These are phyloP conservation scores for Rhizomucor pusillus DNA, from an alignment of 371 early-diverging fungal genomes.

Conservation along the genomic window DNA sequence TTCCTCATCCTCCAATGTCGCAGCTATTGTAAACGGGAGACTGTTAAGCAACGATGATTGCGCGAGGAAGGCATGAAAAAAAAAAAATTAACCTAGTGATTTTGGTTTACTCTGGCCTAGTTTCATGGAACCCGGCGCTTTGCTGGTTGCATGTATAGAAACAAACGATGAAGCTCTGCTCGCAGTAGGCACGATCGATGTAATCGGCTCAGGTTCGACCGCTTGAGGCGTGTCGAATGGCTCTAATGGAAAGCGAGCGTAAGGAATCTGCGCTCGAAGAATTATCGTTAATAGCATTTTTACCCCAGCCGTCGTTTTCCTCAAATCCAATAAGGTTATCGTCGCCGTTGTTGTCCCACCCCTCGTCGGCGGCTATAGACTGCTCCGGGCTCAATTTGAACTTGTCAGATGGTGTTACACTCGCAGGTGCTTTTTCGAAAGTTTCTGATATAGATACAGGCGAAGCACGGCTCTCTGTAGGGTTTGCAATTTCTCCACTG, in stretches of 20 bases:
- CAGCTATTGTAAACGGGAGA: background rate
- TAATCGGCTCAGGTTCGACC: slow-evolving; percentile 19
- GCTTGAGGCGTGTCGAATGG: slow-evolving; percentile 23
- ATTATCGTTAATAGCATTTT: slow-evolving; percentile 2
- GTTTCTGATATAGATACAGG: slow-evolving; percentile 2
- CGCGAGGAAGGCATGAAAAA: background rate
- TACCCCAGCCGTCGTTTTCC: slow-evolving; percentile 47
- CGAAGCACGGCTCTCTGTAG: background rate
- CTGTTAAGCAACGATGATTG: slow-evolving; percentile 6
- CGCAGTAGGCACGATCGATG: slow-evolving; percentile 15
- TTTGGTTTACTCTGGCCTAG: slow-evolving; percentile 32
- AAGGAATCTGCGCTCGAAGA: background rate
- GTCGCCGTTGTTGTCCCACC: slow-evolving; percentile 39
- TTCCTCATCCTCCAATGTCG: background rate
- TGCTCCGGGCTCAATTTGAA: background rate
- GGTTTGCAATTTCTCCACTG: slow-evolving; percentile 33
- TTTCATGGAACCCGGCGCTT: slow-evolving; percentile 32
- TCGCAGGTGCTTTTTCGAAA: background rate
- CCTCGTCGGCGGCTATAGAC: slow-evolving; percentile 3
- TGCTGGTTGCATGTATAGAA: slow-evolving; percentile 18
- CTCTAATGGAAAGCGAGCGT: slow-evolving; percentile 6
- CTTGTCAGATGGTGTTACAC: background rate
- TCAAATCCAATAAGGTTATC: slow-evolving; percentile 27
- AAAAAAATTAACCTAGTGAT: slow-evolving; percentile 21
- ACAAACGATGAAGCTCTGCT: slow-evolving; percentile 8